A percentile compares a stretch with the other conserved stretches of the same genome.
Evolutionary conservation across 2,329 filamentous ascomycete species (phyloP).

Genomic region (Beauveria sp.): DNA sequence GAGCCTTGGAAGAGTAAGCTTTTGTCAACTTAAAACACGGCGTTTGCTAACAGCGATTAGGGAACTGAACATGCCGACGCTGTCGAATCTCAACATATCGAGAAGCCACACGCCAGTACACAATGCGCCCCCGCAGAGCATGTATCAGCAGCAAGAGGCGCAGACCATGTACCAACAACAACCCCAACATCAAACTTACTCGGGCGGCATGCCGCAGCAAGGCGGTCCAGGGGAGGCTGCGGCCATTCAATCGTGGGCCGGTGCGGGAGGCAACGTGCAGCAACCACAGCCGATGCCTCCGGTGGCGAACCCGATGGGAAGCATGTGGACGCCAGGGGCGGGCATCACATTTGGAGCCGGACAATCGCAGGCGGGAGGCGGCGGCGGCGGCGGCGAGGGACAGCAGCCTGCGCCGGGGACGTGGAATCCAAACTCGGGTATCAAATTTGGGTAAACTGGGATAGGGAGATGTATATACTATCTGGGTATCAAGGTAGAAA

Average conservation of each 20-base stretch:
- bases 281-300: slow-evolving; percentile 43
- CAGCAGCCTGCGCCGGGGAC: slow-evolving; percentile 29
- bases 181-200: slow-evolving; percentile 12
- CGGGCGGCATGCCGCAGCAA: slow-evolving; percentile 12
- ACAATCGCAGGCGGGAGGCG: slow-evolving; percentile 16
- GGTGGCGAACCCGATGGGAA: slow-evolving; percentile 23
- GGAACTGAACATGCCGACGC: slow-evolving; percentile 44
- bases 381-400: slow-evolving; percentile 19
- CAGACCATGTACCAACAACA: slow-evolving; percentile 13
- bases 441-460: slow-evolving; percentile 51
- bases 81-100: slow-evolving; percentile 36
- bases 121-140: not conserved
- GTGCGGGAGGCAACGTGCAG: slow-evolving; percentile 46
- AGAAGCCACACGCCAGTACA: slow-evolving; percentile 21
- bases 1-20: slow-evolving; percentile 65
- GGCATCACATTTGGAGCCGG: slow-evolving; percentile 61
- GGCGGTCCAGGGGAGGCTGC: slow-evolving; percentile 20
- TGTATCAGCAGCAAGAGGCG: slow-evolving; percentile 1
- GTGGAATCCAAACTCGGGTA: slow-evolving; percentile 53
- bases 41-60: slow-evolving; percentile 22
- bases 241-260: slow-evolving; percentile 52
- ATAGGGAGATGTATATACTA: slow-evolving; percentile 16
- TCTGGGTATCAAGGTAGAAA: not conserved
- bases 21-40: not conserved
- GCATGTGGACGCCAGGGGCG: slow-evolving; percentile 67